These are phyloP conservation scores for Ophiostoma sp. DNA, from an alignment of 2,329 filamentous ascomycete species.

Conservation along the genomic window DNA sequence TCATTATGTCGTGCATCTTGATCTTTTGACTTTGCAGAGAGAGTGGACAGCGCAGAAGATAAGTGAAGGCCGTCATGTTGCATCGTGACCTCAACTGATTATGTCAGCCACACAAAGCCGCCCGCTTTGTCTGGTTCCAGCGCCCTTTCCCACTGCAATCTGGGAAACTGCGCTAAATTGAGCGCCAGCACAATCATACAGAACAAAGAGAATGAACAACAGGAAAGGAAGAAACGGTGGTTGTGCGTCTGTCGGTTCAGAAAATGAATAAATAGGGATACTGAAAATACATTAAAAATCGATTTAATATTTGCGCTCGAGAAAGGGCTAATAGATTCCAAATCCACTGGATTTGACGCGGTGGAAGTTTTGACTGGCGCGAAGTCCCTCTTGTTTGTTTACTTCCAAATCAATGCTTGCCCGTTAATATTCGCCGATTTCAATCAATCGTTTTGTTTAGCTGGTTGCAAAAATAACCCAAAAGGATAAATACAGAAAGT, in stretches of 20 bases:
- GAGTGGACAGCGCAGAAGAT: neutral
- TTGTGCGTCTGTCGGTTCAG: neutral
- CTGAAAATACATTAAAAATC: too few relatives aligned
- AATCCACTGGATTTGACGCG: too few relatives aligned
- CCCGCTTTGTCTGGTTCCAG: neutral
- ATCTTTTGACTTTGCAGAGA: neutral
- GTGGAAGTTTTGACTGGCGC: too few relatives aligned
- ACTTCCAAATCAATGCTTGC: too few relatives aligned
- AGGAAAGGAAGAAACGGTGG: neutral
- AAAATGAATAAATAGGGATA: neutral
- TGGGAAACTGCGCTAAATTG: neutral
- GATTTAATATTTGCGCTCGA: too few relatives aligned
- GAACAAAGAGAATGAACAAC: neutral
- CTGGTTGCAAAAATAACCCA: too few relatives aligned
- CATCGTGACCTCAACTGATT: neutral
- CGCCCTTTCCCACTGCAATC: neutral
- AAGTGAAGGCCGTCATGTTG: neutral
- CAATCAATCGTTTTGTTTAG: too few relatives aligned
- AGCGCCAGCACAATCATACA: neutral
- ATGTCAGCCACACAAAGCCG: neutral
- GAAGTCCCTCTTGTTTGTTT: neutral
- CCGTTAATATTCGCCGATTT: too few relatives aligned
- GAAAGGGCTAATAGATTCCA: too few relatives aligned
- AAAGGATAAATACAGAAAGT: too few relatives aligned
- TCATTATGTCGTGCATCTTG: conserved; percentile 10